Evolutionary conservation across 2,329 filamentous ascomycete species (phyloP).

Genomic region (Domatiomyces catenatus): DNA sequence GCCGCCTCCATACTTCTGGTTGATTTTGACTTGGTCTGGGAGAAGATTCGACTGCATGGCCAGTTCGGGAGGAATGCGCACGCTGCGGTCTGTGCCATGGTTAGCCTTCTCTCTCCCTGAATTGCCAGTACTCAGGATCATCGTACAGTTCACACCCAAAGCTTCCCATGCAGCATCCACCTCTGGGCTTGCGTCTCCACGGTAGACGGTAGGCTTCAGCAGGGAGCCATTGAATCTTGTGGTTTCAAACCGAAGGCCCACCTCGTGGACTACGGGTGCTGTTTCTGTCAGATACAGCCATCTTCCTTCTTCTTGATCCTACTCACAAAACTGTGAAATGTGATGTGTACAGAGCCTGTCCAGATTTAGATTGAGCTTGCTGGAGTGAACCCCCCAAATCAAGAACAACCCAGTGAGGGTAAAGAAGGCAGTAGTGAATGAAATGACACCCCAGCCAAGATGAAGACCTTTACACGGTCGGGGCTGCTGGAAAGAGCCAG

Average conservation of each 20-base stretch:
- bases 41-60: conserved; percentile 38
- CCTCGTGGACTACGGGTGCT: conserved; percentile 25
- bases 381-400: conserved; percentile 3
- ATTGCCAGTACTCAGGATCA: not conserved
- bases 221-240: conserved; percentile 43
- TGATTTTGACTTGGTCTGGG: conserved; percentile 40
- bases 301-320: not conserved
- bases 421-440: conserved; percentile 1
- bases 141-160: conserved; percentile 37
- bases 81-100: conserved; percentile 27
- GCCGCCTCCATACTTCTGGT: conserved; percentile 41
- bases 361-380: conserved; percentile 9
- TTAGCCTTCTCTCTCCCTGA: not conserved
- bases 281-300: not conserved
- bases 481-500: conserved; percentile 3
- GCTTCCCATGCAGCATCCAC: conserved; percentile 44
- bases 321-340: conserved; percentile 18
- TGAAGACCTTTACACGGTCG: conserved; percentile 9
- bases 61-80: conserved; percentile 36
- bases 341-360: conserved; percentile 17
- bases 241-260: conserved; percentile 28
- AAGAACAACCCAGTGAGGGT: conserved; percentile 6
- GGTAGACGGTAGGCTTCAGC: conserved; percentile 39
- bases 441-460: conserved; percentile 4
- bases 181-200: conserved; percentile 34